These are phyloP conservation scores for Hymenochaete sp. DNA, from an alignment of 1,284 basidiomycete genomes.

Conservation along the genomic window DNA sequence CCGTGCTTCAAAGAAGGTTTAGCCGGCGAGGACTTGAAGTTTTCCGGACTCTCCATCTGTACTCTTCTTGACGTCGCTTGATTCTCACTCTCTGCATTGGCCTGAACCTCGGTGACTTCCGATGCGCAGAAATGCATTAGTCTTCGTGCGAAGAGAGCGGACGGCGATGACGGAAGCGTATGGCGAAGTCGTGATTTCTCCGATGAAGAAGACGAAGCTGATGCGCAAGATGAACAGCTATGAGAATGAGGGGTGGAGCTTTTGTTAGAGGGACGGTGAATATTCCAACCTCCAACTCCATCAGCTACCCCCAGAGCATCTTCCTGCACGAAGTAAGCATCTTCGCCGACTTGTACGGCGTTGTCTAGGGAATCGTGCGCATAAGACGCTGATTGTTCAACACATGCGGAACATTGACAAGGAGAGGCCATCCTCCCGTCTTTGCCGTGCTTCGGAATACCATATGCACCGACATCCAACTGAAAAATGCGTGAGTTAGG, in stretches of 20 bases:
- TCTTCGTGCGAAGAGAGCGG: conserved; percentile 75
- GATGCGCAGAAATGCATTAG: conserved; percentile 79
- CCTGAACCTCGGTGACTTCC: conserved; percentile 28
- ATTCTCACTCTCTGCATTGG: background rate
- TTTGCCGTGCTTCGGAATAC: conserved; percentile 41
- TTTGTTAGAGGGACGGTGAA: conserved; percentile 21
- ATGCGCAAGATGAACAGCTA: conserved; percentile 12
- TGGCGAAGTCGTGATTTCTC: conserved; percentile 7
- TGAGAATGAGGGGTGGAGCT: background rate
- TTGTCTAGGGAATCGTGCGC: conserved; percentile 30
- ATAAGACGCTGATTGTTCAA: conserved; percentile 22
- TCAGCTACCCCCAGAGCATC: conserved; percentile 86
- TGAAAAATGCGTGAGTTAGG: conserved; percentile 33
- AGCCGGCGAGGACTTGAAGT: background rate
- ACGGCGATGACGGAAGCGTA: conserved; percentile 41
- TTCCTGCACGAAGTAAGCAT: conserved; percentile 75
- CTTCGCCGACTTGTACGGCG: conserved; percentile 75
- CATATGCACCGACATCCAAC: conserved; percentile 67
- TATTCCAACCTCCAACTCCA: conserved; percentile 84
- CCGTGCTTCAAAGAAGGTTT: conserved; percentile 7
- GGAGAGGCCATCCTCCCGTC: conserved; percentile 20
- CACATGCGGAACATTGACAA: conserved; percentile 27
- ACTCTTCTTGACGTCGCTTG: background rate
- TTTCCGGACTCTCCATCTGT: background rate
- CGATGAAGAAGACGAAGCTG: conserved; percentile 5